A percentile compares a stretch with the other conserved stretches of the same genome.
These are phyloP conservation scores for Pseudopithomyces chartarum DNA, from an alignment of 2,329 filamentous ascomycete species.

Conservation along the genomic window DNA sequence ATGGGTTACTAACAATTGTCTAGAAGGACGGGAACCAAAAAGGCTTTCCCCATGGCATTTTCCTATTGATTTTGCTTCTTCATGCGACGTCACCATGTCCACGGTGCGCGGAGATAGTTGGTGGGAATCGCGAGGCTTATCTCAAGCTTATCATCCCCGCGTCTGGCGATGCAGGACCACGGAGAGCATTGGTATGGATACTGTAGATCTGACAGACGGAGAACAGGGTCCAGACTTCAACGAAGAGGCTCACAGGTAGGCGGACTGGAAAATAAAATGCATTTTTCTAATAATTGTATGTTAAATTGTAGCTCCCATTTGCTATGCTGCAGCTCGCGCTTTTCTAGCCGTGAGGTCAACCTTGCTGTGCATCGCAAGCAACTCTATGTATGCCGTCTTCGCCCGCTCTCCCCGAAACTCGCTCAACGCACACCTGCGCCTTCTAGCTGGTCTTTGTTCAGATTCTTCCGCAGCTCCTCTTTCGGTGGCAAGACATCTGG, in stretches of 20 bases:
- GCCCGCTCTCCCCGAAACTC: not conserved
- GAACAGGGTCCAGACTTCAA: no score
- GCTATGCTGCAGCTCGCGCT: not conserved
- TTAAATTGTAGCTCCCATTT: not conserved
- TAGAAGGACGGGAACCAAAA: not conserved
- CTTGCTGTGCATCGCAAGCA: not conserved
- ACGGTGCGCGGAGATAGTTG: constrained; percentile 44
- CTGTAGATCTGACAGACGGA: no score
- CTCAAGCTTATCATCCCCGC: not conserved
- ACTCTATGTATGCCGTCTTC: no score
- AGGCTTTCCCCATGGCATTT: not conserved
- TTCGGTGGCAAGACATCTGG: constrained; percentile 52
- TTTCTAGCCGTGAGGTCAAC: not conserved
- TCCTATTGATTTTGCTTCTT: constrained; percentile 47
- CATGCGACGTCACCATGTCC: constrained; percentile 27
- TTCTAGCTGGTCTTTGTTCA: constrained; percentile 33
- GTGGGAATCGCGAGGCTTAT: not conserved
- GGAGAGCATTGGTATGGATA: not conserved
- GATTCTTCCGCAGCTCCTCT: constrained; percentile 36
- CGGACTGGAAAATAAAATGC: no score
- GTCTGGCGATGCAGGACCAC: not conserved
- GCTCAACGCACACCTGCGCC: not conserved
- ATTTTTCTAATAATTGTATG: no score
- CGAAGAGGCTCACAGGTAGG: no score
- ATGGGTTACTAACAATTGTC: not conserved